Evolutionary conservation across 2,329 filamentous ascomycete species (phyloP).

Genomic region (Pseudogymnoascus sp.): DNA sequence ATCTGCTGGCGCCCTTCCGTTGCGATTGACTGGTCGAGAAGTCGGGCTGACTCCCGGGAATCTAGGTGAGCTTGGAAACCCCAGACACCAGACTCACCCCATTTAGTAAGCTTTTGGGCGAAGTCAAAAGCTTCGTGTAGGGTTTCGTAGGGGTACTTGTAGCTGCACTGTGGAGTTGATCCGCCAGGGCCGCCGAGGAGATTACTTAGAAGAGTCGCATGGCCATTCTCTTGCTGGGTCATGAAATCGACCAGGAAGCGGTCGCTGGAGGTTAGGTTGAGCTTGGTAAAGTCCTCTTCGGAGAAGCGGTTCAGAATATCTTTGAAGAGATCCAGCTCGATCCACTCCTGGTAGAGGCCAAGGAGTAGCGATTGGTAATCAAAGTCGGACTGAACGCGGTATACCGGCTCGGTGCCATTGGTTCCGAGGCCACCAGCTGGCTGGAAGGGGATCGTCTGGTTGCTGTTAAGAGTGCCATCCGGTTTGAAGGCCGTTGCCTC

Average conservation of each 20-base stretch:
- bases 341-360: slow-evolving; percentile 74
- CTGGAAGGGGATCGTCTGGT: slow-evolving; percentile 61
- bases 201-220: slow-evolving; percentile 68
- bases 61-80: slow-evolving; percentile 73
- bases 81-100: slow-evolving; percentile 71
- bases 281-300: slow-evolving; percentile 58
- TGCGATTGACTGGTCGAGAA: slow-evolving; percentile 68
- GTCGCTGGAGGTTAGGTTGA: slow-evolving; percentile 61
- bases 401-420: slow-evolving; percentile 67
- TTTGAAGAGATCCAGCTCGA: slow-evolving; percentile 76
- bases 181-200: slow-evolving; percentile 55
- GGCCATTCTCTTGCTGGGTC: slow-evolving; percentile 67
- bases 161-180: slow-evolving; percentile 66
- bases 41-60: slow-evolving; percentile 62
- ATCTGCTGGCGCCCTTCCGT: slow-evolving; percentile 76
- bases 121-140: slow-evolving; percentile 76
- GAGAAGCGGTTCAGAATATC: slow-evolving; percentile 64
- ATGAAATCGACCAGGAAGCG: slow-evolving; percentile 66
- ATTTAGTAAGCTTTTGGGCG: slow-evolving; percentile 75
- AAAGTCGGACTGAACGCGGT: slow-evolving; percentile 72
- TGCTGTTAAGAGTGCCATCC: slow-evolving; percentile 59
- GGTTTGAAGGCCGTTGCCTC: slow-evolving; percentile 63
- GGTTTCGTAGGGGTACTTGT: slow-evolving; percentile 71
- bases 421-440: slow-evolving; percentile 68
- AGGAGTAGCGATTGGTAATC: slow-evolving; percentile 69